These are phyloP conservation scores for Fusarium agapanthi DNA, from an alignment of 2,329 filamentous ascomycete species.

Conservation along the genomic window DNA sequence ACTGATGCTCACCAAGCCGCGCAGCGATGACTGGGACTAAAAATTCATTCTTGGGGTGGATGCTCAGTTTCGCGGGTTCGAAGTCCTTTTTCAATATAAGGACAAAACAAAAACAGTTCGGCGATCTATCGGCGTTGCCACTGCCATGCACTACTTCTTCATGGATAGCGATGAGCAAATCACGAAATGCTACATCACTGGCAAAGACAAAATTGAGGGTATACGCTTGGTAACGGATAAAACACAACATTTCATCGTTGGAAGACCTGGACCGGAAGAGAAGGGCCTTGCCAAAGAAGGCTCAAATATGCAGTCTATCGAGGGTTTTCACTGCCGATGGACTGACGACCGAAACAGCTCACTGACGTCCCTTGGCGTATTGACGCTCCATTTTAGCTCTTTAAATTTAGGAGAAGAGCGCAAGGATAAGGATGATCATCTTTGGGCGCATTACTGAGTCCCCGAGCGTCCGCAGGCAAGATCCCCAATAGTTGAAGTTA, in stretches of 20 bases:
- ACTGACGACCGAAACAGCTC: not conserved
- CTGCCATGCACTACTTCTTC: not conserved
- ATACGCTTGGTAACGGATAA: not conserved
- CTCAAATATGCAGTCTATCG: not conserved
- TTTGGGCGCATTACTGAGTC: not conserved
- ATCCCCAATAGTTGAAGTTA: not conserved
- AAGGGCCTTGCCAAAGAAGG: not conserved
- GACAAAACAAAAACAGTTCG: not conserved
- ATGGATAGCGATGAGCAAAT: not conserved
- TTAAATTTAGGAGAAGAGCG: not conserved
- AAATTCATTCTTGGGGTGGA: not conserved
- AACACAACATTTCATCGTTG: not conserved
- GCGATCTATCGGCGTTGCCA: not conserved
- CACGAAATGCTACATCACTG: not conserved
- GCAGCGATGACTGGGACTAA: not conserved
- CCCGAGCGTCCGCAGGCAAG: not conserved
- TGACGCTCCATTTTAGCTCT: not conserved
- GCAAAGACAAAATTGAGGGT: not conserved
- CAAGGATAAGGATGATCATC: not conserved
- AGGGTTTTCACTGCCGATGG: not conserved
- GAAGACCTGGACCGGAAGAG: not conserved
- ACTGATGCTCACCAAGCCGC: not conserved
- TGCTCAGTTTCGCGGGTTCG: not conserved
- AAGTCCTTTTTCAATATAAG: not conserved
- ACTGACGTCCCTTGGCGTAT: not conserved